These are phyloP conservation scores for Nematodospora valgi DNA, from an alignment of 805 yeast genomes.

Conservation along the genomic window DNA sequence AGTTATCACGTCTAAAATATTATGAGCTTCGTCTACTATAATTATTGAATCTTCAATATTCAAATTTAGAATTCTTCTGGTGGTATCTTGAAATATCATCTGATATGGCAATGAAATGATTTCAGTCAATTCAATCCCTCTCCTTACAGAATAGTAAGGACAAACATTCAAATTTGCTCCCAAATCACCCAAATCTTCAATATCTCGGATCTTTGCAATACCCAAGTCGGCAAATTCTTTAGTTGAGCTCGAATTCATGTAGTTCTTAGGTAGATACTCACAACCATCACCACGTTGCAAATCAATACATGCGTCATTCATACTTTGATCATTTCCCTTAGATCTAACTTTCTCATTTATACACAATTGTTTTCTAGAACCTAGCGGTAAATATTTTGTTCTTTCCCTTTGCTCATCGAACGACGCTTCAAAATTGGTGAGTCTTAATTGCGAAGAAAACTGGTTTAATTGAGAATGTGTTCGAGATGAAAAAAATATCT, in stretches of 20 bases:
- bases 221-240: conserved; percentile 52
- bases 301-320: conserved; percentile 82
- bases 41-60: conserved; percentile 63
- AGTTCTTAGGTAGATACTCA: conserved; percentile 16
- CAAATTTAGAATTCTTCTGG: conserved; percentile 59
- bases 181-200: conserved; percentile 67
- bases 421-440: conserved; percentile 65
- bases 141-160: conserved; percentile 77
- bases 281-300: conserved; percentile 45
- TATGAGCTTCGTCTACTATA: conserved; percentile 91
- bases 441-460: conserved; percentile 65
- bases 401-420: conserved; percentile 46
- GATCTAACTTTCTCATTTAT: conserved; percentile 60
- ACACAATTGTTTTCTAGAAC: conserved; percentile 83
- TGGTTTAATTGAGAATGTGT: conserved; percentile 89
- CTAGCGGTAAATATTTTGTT: conserved; percentile 67
- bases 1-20: conserved; percentile 72
- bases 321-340: conserved; percentile 45
- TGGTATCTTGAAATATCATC: conserved; percentile 55
- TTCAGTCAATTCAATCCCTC: conserved; percentile 57
- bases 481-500: conserved; percentile 73
- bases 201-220: conserved; percentile 61
- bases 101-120: conserved; percentile 86
- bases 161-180: conserved; percentile 62
- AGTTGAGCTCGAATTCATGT: conserved; percentile 23